phyloP scores from a whole-genome alignment of 2,329 filamentous ascomycete genomes.

The Amauroascus verrucosus region DNA sequence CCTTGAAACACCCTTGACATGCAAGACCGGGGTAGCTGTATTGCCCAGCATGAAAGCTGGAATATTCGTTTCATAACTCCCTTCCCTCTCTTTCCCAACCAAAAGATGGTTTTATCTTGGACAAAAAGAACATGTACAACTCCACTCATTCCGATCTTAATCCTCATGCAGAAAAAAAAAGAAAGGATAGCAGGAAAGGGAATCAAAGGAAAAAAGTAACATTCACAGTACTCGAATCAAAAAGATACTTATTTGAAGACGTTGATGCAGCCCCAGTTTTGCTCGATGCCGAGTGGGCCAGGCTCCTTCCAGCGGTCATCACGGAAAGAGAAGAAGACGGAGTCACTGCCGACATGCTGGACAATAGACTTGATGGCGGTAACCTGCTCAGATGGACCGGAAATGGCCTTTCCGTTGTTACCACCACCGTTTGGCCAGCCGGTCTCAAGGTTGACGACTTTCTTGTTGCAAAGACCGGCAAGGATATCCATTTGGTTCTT shows the following conservation, averaged over 20 bases:
- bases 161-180: not conserved
- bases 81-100: not conserved
- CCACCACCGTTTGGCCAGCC: constrained; percentile 70
- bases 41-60: not conserved
- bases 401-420: constrained; percentile 62
- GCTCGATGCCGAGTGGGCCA: constrained; percentile 63
- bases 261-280: constrained; percentile 60
- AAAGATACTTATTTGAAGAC: constrained; percentile 36
- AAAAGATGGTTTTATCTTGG: not conserved
- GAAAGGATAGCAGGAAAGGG: not conserved
- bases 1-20: not conserved
- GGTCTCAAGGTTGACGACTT: constrained; percentile 74
- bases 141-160: not conserved
- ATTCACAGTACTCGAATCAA: not conserved
- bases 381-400: constrained; percentile 57
- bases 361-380: constrained; percentile 63
- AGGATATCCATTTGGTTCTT: constrained; percentile 61
- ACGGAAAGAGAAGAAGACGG: constrained; percentile 70
- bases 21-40: not conserved
- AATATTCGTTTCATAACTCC: not conserved
- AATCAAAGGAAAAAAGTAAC: not conserved
- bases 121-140: constrained; percentile 6
- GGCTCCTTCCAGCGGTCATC: constrained; percentile 74
- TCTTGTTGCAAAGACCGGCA: constrained; percentile 52
- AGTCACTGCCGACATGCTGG: constrained; percentile 53